Percentiles rank a stretch among this genome's conserved stretches.
Evolutionary conservation across 139 green algal genomes (phyloP).

Genomic region (Pedinophyceae sp.): DNA sequence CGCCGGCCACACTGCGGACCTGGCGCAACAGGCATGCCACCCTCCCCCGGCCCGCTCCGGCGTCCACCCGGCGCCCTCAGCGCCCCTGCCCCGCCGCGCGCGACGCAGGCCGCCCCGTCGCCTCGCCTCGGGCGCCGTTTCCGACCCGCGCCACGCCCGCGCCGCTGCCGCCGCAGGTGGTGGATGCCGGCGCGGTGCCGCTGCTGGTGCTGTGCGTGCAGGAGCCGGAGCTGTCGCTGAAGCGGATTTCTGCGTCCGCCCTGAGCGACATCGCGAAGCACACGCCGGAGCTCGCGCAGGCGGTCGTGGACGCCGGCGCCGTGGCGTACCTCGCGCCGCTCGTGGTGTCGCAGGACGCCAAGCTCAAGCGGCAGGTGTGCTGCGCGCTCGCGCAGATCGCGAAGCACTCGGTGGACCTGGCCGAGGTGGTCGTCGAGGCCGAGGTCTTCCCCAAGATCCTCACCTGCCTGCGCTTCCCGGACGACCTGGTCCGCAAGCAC

Average conservation of each 20-base stretch:
- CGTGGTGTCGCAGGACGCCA: constrained; percentile 63
- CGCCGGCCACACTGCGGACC: constrained; percentile 58
- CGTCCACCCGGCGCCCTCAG: no score
- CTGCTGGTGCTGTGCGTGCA: constrained; percentile 73
- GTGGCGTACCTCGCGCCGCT: constrained; percentile 62
- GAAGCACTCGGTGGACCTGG: constrained; percentile 74
- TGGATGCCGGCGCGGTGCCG: constrained; percentile 54
- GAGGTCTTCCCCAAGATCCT: constrained; percentile 80
- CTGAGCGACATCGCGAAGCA: constrained; percentile 78
- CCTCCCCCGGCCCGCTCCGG: no score
- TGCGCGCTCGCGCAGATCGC: constrained; percentile 32
- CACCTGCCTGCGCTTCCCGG: constrained; percentile 70
- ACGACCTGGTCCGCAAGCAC: constrained; percentile 65
- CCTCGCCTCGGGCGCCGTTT: no score
- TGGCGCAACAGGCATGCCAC: constrained; percentile 58
- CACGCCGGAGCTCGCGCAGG: constrained; percentile 64
- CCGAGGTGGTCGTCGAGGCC: constrained; percentile 74
- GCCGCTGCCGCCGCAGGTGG: constrained; percentile 15
- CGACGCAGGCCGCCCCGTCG: no score
- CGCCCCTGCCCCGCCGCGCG: no score
- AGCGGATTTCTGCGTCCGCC: constrained; percentile 60
- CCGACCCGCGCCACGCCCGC: no score
- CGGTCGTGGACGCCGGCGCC: constrained; percentile 65
- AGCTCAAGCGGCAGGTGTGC: constrained; percentile 68
- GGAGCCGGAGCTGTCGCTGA: constrained; percentile 68